Base-by-base conservation (phyloP, 2,329 filamentous ascomycete genomes). In the Neofusicoccum kwambonambiense region DNA sequence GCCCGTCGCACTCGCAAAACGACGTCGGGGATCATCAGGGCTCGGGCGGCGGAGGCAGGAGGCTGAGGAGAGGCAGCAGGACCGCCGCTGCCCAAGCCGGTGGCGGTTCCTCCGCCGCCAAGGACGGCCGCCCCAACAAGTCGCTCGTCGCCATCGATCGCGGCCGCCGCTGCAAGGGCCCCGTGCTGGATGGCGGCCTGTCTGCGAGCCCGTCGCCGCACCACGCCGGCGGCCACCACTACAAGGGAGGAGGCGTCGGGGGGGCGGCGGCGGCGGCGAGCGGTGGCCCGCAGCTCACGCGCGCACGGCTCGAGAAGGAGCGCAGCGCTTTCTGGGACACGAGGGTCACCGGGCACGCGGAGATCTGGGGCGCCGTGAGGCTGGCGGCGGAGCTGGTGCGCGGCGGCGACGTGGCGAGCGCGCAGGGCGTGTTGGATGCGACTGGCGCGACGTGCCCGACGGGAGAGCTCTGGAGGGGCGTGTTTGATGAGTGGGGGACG, bases 251-350 rank as follows among this genome's bases (percentile, higher is more conserved):
- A 8, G 9, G 9, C 27, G 34, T 3, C n/a, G 54, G n/a, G 19
- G 39, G 2, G 15, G 44, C 3, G 11, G 15, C 49, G 41, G 41
- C 15, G 8, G 6, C 34, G 50, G 39, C 39, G 4, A 31, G 27
- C 27, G 56, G 31, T 8, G 15, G 96, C 91, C 91, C 37, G 50
- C 42, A 17, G 11, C 62, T 64, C 22, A 93, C 90, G 0, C 86
- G 85, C n/a, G 73, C 78, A 15, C 81, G 89, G 62, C 81, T 97
- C 2, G 86, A 87, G 65, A 83, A 83, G 37, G 91, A 97, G 78
- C 86, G 94, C 56, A 80, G 79, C 56, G 92, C 92, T 67, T 97
- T 96, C 82, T 98, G 96, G 77, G 93, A 97, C 67, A 97, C 93
- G 1, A 83, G 92, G 52, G 91, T 96, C 15, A 90, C 90, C 0